These are phyloP conservation scores for Castanea mollissima DNA, from an alignment of 306 rosid species.

Conservation along the genomic window DNA sequence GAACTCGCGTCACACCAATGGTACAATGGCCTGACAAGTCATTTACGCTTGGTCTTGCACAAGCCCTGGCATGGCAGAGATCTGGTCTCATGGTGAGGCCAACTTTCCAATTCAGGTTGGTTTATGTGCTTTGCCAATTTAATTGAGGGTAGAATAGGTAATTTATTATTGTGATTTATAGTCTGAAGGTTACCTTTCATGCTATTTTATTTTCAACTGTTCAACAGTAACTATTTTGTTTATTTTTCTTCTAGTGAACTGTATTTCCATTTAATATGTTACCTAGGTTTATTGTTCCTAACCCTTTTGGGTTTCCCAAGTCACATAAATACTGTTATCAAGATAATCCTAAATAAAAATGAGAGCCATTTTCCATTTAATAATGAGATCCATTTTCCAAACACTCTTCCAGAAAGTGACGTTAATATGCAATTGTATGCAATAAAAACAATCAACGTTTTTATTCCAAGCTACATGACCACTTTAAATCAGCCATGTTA, in stretches of 20 bases:
- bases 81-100: slow-evolving; percentile 96
- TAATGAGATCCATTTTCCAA: neutral
- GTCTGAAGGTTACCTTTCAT: neutral
- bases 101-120: slow-evolving; percentile 84
- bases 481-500: neutral
- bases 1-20: slow-evolving; percentile 86
- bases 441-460: neutral
- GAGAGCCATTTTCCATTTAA: neutral
- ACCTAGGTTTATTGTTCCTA: neutral
- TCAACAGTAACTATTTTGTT: neutral
- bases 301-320: neutral
- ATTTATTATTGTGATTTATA: neutral
- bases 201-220: neutral
- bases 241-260: neutral
- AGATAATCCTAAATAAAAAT: neutral
- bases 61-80: slow-evolving; percentile 95
- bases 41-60: slow-evolving; percentile 76
- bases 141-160: neutral
- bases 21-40: slow-evolving; percentile 97
- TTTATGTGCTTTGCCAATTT: neutral
- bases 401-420: neutral
- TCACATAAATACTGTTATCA: neutral
- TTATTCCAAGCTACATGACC: neutral
- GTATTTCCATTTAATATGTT: neutral
- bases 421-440: neutral